Evolutionary conservation across 305 asterid genomes (phyloP).

Genomic region (Fraxinus nigra): DNA sequence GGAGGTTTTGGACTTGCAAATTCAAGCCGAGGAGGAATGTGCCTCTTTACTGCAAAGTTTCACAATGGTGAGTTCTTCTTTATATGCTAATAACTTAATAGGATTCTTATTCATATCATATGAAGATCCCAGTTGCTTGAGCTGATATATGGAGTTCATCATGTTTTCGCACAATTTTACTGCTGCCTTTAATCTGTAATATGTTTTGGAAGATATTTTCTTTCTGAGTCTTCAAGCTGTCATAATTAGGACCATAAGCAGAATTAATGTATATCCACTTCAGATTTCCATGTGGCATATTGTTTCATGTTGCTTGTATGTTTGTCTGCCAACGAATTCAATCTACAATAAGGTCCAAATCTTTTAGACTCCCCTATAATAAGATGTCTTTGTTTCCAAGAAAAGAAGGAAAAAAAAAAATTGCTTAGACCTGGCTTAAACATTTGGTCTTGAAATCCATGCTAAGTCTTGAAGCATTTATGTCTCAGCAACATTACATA

Average conservation of each 20-base stretch:
- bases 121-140: slow-evolving; percentile 1
- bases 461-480: not conserved
- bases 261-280: not conserved
- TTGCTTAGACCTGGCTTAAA: not conserved
- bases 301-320: not conserved
- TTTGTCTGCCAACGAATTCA: not conserved
- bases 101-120: not conserved
- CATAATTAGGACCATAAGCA: not conserved
- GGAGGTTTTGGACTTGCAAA: slow-evolving; percentile 32
- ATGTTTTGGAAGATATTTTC: not conserved
- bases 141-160: not conserved
- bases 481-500: not conserved
- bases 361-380: not conserved
- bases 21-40: slow-evolving; percentile 44
- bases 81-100: not conserved
- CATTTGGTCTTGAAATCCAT: not conserved
- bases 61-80: slow-evolving; percentile 30
- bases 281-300: not conserved
- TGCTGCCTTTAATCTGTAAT: not conserved
- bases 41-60: slow-evolving; percentile 36
- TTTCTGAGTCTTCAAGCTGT: not conserved
- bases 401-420: not conserved
- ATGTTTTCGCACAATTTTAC: not conserved
- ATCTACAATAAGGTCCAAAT: not conserved
- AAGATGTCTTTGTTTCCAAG: not conserved